Base-by-base conservation (phyloP, 257 asterid species). In the Mentha longifolia region DNA sequence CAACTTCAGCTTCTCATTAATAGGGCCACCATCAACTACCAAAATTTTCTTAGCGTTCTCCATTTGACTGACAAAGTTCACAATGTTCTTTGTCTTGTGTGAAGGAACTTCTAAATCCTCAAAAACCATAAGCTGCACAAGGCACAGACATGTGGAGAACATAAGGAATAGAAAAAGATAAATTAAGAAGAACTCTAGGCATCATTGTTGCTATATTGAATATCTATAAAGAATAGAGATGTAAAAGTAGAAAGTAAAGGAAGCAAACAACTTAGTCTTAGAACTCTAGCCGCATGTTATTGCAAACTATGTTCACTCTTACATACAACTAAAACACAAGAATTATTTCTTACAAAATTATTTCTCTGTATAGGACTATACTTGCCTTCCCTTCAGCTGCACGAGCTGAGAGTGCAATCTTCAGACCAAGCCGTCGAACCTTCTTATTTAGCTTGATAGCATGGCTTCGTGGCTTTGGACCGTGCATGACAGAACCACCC, bases 311-410 rank as follows among this genome's bases (percentile, higher is more conserved):
- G 2, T 25, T 25, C 28, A 25, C 2, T 25, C 28, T 25, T 25
- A 25, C 28, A 25, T 25, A 25, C 28, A 25, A 25, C n/a, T n/a
- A n/a, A n/a, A n/a, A n/a, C n/a, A n/a, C n/a, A n/a, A n/a, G n/a
- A n/a, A n/a, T n/a, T n/a, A n/a, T n/a, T 55, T 63, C 15, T 42
- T 7, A 14, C 20, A 63, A 63, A 20, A 33, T 33, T 6, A 75
- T 16, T 61, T 30, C 15, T 67, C 64, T 61, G 19, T 33, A 33
- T 33, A 33, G 7, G 70, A 67, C 15, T 57, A 56, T 17, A 81
- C 92, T 85, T 87, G 84, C 98, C 96, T 93, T 93, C 71, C 98
- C 98, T 84, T 93, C 97, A 13, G 98, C 97, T 45, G 91, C 91
- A 79, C 91, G 91, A 63, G 95, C 98, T 37, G 98, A 79, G 63